A percentile compares a stretch with the other conserved stretches of the same genome.
These are phyloP conservation scores for Rhypophila decipiens DNA, from an alignment of 495 filamentous ascomycete genomes.

Conservation along the genomic window DNA sequence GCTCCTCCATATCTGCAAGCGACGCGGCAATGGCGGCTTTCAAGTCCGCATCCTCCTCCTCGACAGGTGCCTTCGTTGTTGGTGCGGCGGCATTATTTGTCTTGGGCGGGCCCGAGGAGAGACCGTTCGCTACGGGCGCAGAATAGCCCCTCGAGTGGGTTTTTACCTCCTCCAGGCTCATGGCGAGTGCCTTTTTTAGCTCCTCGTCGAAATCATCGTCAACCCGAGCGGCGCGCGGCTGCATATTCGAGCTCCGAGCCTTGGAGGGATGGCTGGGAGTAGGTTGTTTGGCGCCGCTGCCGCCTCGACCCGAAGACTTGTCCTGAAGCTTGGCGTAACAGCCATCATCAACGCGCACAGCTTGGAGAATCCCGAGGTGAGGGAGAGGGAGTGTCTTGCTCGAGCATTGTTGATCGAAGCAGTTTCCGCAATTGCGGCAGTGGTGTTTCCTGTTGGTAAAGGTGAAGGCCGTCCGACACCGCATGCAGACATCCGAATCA, in stretches of 20 bases:
- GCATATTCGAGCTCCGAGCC: conserved; percentile 60
- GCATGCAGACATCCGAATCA: conserved; percentile 98
- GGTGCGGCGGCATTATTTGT: conserved; percentile 35
- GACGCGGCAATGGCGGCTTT: conserved; percentile 96
- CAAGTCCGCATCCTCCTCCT: conserved; percentile 87
- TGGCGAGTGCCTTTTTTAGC: conserved; percentile 82
- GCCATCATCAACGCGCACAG: conserved; percentile 95
- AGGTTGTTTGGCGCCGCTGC: conserved; percentile 20
- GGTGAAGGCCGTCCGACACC: conserved; percentile 88
- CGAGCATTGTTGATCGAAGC: conserved; percentile 90
- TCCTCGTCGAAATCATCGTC: conserved; percentile 89
- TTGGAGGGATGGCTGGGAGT: conserved; percentile 26
- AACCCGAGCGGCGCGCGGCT: conserved; percentile 79
- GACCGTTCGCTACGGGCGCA: conserved; percentile 31
- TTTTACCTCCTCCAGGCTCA: conserved; percentile 92
- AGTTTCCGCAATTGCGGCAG: conserved; percentile 94
- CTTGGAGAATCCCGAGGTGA: conserved; percentile 83
- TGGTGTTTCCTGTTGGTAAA: conserved; percentile 98
- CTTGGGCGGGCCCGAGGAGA: conserved; percentile 22
- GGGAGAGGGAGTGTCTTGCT: conserved; percentile 83
- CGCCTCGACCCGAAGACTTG: conserved; percentile 42
- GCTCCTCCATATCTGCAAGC: conserved; percentile 95
- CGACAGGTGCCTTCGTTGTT: conserved; percentile 49
- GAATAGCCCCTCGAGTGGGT: conserved; percentile 46
- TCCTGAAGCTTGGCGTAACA: conserved; percentile 87